Evolutionary conservation across 257 asterid species (phyloP), one percentile per base, ranked within the genome.

Genomic region (Sherardia arvensis): DNA sequence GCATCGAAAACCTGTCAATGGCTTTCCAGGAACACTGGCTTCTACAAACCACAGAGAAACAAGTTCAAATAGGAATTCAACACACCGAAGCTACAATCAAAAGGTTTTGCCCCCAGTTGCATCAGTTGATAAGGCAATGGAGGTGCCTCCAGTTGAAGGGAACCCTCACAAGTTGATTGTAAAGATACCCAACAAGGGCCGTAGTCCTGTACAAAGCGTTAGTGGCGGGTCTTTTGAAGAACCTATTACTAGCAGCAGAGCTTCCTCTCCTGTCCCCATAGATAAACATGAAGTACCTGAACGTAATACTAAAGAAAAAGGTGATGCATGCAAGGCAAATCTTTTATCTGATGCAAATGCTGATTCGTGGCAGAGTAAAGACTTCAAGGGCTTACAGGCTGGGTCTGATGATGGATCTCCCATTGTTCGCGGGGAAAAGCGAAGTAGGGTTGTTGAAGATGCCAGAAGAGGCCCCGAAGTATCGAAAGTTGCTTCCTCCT

Each of bases 91-190:
- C 71, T 54, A 72, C 64, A 48, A 84, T 69, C 68, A 71, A 33
- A 91, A 83, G 74, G 57, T 73, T 3, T 68, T 77, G 18, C 87
- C 77, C 8, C 75, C 95, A 64, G 72, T 70, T 53, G 59, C 74
- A 54, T 65, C 62, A 1, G 68, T 76, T 43, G 94, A 85, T 70
- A 89, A 74, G 82, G 72, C 71, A 66, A 47, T 66, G 59, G 96
- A 85, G 38, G 83, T 67, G 43, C 71, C 84, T 45, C 59, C 65
- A 32, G 30, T 33, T 33, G 95, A 86, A 53, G 87, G 76, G 22
- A 71, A 62, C 67, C 75, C 48, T 77, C 93, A 80, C 65, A 92
- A 84, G 84, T 75, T 92, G 68, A 78, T 83, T 73, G 99, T 87
- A 47, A 89, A 92, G 85, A 79, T 89, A 58, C 85, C 90, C 61